Conservation (phyloP, 1,139 yeast genomes). For the Petasospora rhodanensis region DNA sequence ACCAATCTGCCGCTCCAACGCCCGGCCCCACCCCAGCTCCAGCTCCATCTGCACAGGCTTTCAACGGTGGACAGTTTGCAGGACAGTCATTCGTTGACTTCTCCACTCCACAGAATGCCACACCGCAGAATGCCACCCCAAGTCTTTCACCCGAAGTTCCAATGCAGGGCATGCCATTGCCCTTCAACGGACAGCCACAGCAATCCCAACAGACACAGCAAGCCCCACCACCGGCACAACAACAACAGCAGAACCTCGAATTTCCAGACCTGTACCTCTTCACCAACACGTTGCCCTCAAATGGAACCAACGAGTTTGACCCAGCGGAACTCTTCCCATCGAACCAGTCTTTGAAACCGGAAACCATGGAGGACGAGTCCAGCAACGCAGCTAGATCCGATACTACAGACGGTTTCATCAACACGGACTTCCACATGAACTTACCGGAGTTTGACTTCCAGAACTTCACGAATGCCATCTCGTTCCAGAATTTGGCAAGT, state of each 20-base stretch:
- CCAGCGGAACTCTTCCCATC: constrained; percentile 25
- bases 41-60: too few relatives aligned
- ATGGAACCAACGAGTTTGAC: constrained; percentile 17
- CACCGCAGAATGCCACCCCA: constrained; percentile 3
- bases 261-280: constrained; percentile 26
- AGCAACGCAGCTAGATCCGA: constrained; percentile 11
- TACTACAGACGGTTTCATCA: constrained; percentile 15
- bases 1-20: constrained; percentile 7
- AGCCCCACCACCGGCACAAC: constrained; percentile 2
- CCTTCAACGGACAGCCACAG: not conserved
- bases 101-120: constrained; percentile 8
- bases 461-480: constrained; percentile 19
- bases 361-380: constrained; percentile 1
- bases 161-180: not conserved
- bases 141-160: constrained; percentile 1
- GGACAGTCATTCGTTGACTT: constrained; percentile 8
- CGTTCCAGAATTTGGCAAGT: constrained; percentile 21
- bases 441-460: constrained; percentile 25
- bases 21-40: constrained; percentile 6
- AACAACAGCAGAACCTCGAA: constrained; percentile 11
- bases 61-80: too few relatives aligned
- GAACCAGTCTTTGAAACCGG: too few relatives aligned
- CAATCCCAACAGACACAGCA: not conserved
- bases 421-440: constrained; percentile 20
- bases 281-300: constrained; percentile 22